Base-by-base conservation (phyloP, 2,329 filamentous ascomycete genomes). In the Cordyceps tenuipes region DNA sequence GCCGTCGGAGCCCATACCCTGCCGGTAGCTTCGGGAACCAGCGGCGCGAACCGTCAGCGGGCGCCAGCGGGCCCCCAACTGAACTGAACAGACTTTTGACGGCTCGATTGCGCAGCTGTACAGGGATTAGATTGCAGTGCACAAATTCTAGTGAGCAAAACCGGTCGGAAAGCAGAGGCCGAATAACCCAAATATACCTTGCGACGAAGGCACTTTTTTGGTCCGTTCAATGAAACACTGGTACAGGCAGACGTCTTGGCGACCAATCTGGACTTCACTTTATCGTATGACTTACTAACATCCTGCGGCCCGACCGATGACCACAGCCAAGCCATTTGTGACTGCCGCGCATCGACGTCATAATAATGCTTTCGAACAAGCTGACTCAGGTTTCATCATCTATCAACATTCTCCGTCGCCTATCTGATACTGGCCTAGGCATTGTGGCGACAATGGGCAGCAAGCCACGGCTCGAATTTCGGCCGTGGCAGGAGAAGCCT, bases 31-130 rank as follows among this genome's bases (percentile, higher is more conserved):
- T 52, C 52, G 59, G 58, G 59, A 60, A 46, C 44, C 44, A 50
- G 46, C 59, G 59, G 59, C 51, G 52, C 59, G 59, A 60, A 56
- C 59, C 59, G 59, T 51, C 23, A 34, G 52, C 36, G 44, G 59
- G 57, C 41, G 43, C 4, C 43, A 12, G 43, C 43, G 43, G 43
- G 19, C 34, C 58, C 26, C 34, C 46, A 49, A 34, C 26, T 43
- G 47, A 49, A 34, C 26, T 43, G 47, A 29, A 29, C 47, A 54
- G 48, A 19, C 31, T 26, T 50, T 43, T 46, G 43, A 44, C 51
- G 49, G 59, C 54, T 26, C 51, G 36, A 53, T 53, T 53, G 23
- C 56, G 36, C 56, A 58, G 56, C 56, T 51, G 47, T 51, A 29
- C 56, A 58, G 47, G 56, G 56, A 36, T 50, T 50, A 36, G 34